Percentiles rank a stretch among this genome's conserved stretches.
Conservation (phyloP, 768 basidiomycete genomes). For the Porphyrellus cyaneotinctus region DNA sequence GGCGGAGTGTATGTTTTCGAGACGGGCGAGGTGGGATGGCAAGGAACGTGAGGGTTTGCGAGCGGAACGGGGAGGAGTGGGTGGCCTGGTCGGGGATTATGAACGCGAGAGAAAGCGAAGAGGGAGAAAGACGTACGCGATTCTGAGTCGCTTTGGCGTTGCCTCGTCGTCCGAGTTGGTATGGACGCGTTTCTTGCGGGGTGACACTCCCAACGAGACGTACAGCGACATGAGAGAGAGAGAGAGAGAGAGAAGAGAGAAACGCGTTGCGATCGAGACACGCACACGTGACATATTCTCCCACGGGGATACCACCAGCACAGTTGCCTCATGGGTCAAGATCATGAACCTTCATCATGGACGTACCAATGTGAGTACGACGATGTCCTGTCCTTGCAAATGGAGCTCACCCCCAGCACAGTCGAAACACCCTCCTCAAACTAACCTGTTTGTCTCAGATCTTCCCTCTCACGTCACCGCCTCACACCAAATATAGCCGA, state of each 20-base stretch:
- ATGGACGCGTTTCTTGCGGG: conserved; percentile 61
- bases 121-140: conserved; percentile 35
- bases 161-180: conserved; percentile 48
- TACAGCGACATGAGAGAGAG: conserved; percentile 10
- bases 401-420: not conserved
- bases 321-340: not conserved
- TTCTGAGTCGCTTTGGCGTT: conserved; percentile 66
- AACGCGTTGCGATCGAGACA: not conserved
- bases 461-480: not conserved
- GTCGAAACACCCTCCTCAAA: conserved; percentile 1
- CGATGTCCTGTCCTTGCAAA: fast-evolving
- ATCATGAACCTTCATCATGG: conserved; percentile 11
- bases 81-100: conserved; percentile 40
- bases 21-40: conserved; percentile 56
- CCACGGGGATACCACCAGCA: not conserved
- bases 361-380: conserved; percentile 13
- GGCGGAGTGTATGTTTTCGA: conserved; percentile 60
- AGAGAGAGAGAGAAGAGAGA: not conserved
- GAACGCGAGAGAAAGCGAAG: not conserved
- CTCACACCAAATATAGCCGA: conserved; percentile 20
- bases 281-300: conserved; percentile 32
- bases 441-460: conserved; percentile 8
- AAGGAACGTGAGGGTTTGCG: conserved; percentile 31
- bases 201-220: conserved; percentile 55
- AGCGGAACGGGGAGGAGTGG: conserved; percentile 53